Conservation (phyloP, 2,329 filamentous ascomycete species). For the Sphaerulina musiva region DNA sequence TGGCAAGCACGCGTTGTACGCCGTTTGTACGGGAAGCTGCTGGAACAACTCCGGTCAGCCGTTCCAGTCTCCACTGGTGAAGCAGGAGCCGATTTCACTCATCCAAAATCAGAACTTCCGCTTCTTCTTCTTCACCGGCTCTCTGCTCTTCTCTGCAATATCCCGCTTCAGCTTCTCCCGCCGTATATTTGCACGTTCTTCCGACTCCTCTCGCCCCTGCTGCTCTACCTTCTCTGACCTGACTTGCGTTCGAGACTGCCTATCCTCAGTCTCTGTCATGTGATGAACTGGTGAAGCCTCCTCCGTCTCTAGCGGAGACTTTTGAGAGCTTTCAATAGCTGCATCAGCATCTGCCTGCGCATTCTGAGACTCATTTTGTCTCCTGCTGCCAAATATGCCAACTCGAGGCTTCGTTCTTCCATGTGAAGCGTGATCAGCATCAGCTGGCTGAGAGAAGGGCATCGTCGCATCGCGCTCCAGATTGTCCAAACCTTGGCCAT, state of each 20-base stretch:
- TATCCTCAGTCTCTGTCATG: not conserved
- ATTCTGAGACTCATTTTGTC: not conserved
- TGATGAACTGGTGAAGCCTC: not conserved
- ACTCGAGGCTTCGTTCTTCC: not conserved
- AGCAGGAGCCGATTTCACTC: not conserved
- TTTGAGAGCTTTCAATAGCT: not conserved
- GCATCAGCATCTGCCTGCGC: not conserved
- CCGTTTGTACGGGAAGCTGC: not conserved
- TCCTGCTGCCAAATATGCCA: conserved; percentile 2
- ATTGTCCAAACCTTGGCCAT: not conserved
- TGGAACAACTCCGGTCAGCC: not conserved
- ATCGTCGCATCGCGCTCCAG: not conserved
- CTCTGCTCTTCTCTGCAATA: conserved; percentile 47
- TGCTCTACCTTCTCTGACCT: conserved; percentile 2
- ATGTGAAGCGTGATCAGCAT: not conserved
- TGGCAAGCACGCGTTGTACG: conserved; percentile 4
- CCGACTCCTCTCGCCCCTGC: conserved; percentile 37
- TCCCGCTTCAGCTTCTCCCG: conserved; percentile 52
- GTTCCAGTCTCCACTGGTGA: not conserved
- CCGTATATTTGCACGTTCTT: conserved; percentile 50
- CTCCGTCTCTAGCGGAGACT: not conserved
- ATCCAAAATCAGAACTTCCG: conserved; percentile 44
- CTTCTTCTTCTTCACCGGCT: conserved; percentile 49
- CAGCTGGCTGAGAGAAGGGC: not conserved
- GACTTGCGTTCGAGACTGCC: not conserved